phyloP scores from a whole-genome alignment of 2,329 filamentous ascomycete genomes.

The Colletotrichum cuscutae region DNA sequence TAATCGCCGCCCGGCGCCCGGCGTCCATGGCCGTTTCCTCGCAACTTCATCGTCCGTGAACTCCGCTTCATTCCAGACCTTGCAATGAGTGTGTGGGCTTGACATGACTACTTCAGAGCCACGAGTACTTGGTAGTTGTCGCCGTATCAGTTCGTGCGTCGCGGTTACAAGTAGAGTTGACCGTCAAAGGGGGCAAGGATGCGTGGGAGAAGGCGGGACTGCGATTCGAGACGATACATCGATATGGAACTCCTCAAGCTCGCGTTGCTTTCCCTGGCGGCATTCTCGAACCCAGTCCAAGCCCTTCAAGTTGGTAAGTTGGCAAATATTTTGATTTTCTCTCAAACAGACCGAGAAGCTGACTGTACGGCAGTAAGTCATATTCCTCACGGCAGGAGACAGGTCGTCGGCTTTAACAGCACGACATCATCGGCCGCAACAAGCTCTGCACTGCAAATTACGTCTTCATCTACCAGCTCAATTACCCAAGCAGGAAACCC shows the following conservation, averaged over 20 bases:
- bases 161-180: not conserved
- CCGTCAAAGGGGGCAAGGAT: conserved; percentile 4
- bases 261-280: conserved; percentile 1
- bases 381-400: not conserved
- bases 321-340: not conserved
- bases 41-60: not conserved
- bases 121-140: not conserved
- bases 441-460: not conserved
- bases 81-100: not conserved
- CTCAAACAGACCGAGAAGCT: not conserved
- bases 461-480: not conserved
- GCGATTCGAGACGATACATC: not conserved
- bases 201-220: not conserved
- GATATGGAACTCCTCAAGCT: conserved; percentile 5
- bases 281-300: not conserved
- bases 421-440: not conserved
- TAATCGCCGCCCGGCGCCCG: not conserved
- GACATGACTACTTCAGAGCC: not conserved
- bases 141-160: not conserved
- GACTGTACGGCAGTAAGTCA: conserved; percentile 1
- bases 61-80: not conserved
- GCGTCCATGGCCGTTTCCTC: not conserved
- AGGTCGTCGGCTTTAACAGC: conserved; percentile 1
- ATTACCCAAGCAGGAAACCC: not conserved
- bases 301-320: not conserved